Percentiles rank a stretch among this genome's conserved stretches.
These are phyloP conservation scores for Backusella mclennaniae DNA, from an alignment of 192 early-diverging fungal species.

Conservation along the genomic window DNA sequence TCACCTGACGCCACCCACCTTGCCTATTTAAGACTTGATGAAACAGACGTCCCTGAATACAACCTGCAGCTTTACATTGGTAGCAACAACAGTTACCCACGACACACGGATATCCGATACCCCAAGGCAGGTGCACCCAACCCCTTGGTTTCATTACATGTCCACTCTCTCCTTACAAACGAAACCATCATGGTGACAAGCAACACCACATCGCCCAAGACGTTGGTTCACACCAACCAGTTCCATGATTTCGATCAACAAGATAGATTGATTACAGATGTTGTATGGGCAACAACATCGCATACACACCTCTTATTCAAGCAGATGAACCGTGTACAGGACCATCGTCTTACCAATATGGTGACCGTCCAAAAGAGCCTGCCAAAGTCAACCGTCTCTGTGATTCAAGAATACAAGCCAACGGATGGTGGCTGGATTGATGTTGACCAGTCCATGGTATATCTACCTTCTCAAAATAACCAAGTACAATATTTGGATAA, in stretches of 20 bases:
- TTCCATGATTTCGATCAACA: conserved; percentile 51
- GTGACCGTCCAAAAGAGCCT: conserved; percentile 31
- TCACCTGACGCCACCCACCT: conserved; percentile 75
- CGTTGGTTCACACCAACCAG: conserved; percentile 12
- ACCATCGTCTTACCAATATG: conserved; percentile 72
- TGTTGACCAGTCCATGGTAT: conserved; percentile 43
- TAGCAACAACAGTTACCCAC: conserved; percentile 60
- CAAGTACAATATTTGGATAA: conserved; percentile 62
- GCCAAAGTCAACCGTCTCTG: conserved; percentile 13
- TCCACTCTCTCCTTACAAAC: conserved; percentile 49
- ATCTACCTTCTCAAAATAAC: neutral
- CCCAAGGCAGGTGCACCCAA: conserved; percentile 91
- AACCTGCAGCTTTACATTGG: conserved; percentile 71
- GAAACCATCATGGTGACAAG: conserved; percentile 20
- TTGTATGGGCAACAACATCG: conserved; percentile 75
- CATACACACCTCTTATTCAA: conserved; percentile 67
- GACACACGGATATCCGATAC: conserved; percentile 74
- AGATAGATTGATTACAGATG: conserved; percentile 78
- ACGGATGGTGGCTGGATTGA: conserved; percentile 77
- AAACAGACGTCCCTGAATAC: conserved; percentile 79
- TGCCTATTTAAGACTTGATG: conserved; percentile 88
- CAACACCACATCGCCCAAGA: conserved; percentile 21
- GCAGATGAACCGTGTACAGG: conserved; percentile 90
- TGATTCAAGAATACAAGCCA: conserved; percentile 63
- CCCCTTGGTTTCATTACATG: conserved; percentile 73